phyloP scores from a whole-genome alignment of 495 filamentous ascomycete genomes.

The Talaromyces wortmannii region DNA sequence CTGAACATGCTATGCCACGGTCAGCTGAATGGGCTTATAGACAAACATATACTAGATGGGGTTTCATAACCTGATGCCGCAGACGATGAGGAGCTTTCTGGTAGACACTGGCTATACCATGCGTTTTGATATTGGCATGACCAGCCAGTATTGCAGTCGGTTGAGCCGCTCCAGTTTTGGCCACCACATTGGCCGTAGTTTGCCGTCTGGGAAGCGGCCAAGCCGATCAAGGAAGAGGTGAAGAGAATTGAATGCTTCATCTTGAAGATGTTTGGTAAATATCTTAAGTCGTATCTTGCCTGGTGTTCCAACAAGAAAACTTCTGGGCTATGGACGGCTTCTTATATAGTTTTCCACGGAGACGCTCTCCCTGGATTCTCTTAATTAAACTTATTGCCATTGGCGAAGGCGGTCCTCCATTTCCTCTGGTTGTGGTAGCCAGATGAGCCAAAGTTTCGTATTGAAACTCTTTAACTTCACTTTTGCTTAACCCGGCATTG shows the following conservation, averaged over 20 bases:
- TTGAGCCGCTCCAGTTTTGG: conserved; percentile 16
- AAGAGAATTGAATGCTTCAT: conserved; percentile 1
- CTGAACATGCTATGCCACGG: neutral
- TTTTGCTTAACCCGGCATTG: neutral
- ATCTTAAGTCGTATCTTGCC: neutral
- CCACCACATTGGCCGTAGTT: conserved; percentile 31
- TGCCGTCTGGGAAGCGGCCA: conserved; percentile 17
- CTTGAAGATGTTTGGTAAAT: neutral
- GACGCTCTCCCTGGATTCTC: neutral
- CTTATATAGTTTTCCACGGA: neutral
- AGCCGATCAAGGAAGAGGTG: conserved; percentile 8
- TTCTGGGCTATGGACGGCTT: neutral
- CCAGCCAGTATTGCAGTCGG: conserved; percentile 21
- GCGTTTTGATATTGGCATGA: conserved; percentile 24
- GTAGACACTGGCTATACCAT: conserved; percentile 32
- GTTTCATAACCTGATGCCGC: neutral
- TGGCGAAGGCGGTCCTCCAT: neutral
- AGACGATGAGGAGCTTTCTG: conserved; percentile 1
- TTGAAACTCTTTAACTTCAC: neutral
- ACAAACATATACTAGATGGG: neutral
- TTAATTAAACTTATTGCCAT: neutral
- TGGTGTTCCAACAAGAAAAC: neutral
- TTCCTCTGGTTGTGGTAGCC: neutral
- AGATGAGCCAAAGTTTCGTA: neutral
- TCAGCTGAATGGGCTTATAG: neutral